Conservation (phyloP, 2,329 filamentous ascomycete genomes). For the Xylaria sp. region DNA sequence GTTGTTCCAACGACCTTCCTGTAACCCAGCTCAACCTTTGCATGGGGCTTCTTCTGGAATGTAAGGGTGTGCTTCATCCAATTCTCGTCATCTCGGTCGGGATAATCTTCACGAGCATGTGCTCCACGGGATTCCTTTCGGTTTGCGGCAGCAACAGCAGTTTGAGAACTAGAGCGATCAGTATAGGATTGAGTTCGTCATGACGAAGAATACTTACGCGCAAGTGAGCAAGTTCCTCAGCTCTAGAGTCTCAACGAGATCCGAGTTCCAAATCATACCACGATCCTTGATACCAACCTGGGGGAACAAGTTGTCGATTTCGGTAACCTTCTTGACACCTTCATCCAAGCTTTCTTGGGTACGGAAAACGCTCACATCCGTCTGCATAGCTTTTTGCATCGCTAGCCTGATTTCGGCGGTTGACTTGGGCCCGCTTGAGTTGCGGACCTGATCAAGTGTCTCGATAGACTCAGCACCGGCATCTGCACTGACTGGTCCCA, state of each 20-base stretch:
- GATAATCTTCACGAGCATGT: constrained; percentile 96
- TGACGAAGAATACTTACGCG: constrained; percentile 72
- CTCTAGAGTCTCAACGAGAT: constrained; percentile 95
- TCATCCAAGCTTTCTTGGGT: constrained; percentile 94
- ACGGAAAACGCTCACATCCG: constrained; percentile 95
- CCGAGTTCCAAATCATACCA: constrained; percentile 99
- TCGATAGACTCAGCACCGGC: constrained; percentile 89
- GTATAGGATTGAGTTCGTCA: constrained; percentile 3
- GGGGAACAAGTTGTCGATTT: constrained; percentile 82
- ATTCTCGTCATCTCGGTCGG: constrained; percentile 92
- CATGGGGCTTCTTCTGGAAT: constrained; percentile 94
- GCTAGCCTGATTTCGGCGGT: constrained; percentile 88
- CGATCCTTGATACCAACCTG: constrained; percentile 96
- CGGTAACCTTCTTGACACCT: constrained; percentile 86
- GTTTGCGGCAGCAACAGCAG: constrained; percentile 87
- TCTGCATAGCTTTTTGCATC: constrained; percentile 99
- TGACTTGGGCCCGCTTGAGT: constrained; percentile 82
- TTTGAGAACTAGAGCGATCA: constrained; percentile 75
- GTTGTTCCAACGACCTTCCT: constrained; percentile 84
- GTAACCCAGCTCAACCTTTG: constrained; percentile 87
- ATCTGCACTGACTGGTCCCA: constrained; percentile 83
- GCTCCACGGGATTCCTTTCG: constrained; percentile 98
- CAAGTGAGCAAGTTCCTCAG: constrained; percentile 95
- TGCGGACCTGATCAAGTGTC: constrained; percentile 87
- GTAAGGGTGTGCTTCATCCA: constrained; percentile 99